Conservation (phyloP, 169 alveolate species). For the Cystoisospora suis region DNA sequence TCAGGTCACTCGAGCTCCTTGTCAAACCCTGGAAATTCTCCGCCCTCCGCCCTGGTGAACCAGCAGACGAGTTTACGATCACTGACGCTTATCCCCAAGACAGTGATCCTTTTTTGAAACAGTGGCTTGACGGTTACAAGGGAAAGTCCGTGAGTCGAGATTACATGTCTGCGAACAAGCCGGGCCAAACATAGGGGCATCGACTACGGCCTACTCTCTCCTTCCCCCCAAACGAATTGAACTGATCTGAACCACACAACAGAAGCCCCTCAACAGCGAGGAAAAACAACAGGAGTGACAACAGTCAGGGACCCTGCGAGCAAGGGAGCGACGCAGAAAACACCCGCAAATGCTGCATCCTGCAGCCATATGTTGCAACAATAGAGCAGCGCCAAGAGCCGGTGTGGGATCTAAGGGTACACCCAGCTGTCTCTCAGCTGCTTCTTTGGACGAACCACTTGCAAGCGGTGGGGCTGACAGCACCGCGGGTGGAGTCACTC, state of each 20-base stretch:
- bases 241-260: neutral
- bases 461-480: no score
- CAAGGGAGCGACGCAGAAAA: no score
- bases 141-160: neutral
- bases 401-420: no score
- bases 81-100: neutral
- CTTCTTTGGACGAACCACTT: no score
- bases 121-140: neutral
- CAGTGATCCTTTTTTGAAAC: neutral
- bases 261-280: neutral
- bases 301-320: no score
- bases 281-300: no score
- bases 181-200: no score
- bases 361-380: no score
- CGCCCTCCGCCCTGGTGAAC: neutral
- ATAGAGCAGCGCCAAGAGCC: no score
- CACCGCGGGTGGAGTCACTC: no score
- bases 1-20: neutral
- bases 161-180: neutral
- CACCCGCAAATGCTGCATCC: no score
- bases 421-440: no score
- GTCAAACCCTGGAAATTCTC: constrained; percentile 17
- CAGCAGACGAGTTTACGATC: neutral
- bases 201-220: neutral
- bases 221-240: neutral